Percentiles rank a stretch among this genome's conserved stretches.
These are phyloP conservation scores for Solanum clarkiae DNA, from an alignment of 257 asterid genomes.

Conservation along the genomic window DNA sequence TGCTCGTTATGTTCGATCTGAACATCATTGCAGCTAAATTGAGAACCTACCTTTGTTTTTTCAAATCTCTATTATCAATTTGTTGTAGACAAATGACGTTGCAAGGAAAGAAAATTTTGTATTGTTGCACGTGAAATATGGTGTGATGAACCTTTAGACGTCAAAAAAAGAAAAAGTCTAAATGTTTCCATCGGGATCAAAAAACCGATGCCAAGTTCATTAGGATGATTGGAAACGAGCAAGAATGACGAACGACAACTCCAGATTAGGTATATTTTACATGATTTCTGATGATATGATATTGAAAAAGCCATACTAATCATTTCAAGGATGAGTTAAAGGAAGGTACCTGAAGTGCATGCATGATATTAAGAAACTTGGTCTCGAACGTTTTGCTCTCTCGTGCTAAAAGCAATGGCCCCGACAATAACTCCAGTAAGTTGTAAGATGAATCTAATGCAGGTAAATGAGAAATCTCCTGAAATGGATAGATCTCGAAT, in stretches of 20 bases:
- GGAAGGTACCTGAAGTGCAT: slow-evolving; percentile 75
- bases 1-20: no score
- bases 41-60: no score
- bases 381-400: slow-evolving; percentile 33
- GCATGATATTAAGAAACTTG: slow-evolving; percentile 56
- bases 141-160: not conserved
- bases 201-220: not conserved
- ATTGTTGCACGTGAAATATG: not conserved
- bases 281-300: not conserved
- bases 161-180: no score
- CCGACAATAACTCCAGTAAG: slow-evolving; percentile 29
- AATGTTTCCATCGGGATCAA: not conserved
- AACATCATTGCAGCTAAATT: no score
- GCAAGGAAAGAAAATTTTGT: not conserved
- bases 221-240: not conserved
- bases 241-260: not conserved
- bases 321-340: not conserved
- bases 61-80: no score
- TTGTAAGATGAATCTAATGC: slow-evolving; percentile 20
- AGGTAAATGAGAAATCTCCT: slow-evolving; percentile 2
- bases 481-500: slow-evolving; percentile 31
- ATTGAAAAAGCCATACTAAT: not conserved
- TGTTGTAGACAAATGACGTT: no score
- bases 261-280: not conserved
- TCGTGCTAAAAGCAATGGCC: slow-evolving; percentile 34